These are phyloP conservation scores for Cutaneotrichosporon arboriforme DNA, from an alignment of 1,284 basidiomycete genomes.

Conservation along the genomic window DNA sequence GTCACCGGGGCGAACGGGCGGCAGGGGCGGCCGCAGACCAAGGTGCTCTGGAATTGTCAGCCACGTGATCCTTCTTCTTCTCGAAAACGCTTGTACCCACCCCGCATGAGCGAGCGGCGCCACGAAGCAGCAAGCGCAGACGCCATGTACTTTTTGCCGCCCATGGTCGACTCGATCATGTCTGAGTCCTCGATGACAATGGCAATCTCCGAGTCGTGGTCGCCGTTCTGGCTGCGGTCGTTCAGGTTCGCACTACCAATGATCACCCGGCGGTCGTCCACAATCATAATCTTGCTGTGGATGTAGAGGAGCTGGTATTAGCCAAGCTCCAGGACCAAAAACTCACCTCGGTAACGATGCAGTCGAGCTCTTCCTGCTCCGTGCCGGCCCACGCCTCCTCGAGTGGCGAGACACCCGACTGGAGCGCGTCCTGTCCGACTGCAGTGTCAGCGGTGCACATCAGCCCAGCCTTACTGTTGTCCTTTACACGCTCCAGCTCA, in stretches of 20 bases:
- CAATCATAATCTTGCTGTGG: conserved; percentile 68
- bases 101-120: conserved; percentile 42
- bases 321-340: conserved; percentile 27
- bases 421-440: conserved; percentile 73
- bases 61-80: not conserved
- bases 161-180: conserved; percentile 68
- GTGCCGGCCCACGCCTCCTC: conserved; percentile 78
- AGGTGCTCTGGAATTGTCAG: conserved; percentile 65
- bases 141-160: conserved; percentile 57
- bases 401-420: conserved; percentile 56
- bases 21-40: conserved; percentile 58
- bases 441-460: conserved; percentile 32
- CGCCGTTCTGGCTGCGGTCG: conserved; percentile 56
- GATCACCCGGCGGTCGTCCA: conserved; percentile 81
- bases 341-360: conserved; percentile 72
- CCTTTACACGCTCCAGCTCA: conserved; percentile 31
- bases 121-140: conserved; percentile 37
- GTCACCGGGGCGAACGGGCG: conserved; percentile 46
- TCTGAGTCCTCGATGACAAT: conserved; percentile 79
- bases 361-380: conserved; percentile 71
- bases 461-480: conserved; percentile 4
- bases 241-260: conserved; percentile 61
- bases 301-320: conserved; percentile 41
- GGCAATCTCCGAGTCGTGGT: conserved; percentile 89
- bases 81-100: conserved; percentile 21